Evolutionary conservation across 768 basidiomycete genomes (phyloP), one percentile per base, ranked within the genome.

Genomic region (Lactarius deliciosus): DNA sequence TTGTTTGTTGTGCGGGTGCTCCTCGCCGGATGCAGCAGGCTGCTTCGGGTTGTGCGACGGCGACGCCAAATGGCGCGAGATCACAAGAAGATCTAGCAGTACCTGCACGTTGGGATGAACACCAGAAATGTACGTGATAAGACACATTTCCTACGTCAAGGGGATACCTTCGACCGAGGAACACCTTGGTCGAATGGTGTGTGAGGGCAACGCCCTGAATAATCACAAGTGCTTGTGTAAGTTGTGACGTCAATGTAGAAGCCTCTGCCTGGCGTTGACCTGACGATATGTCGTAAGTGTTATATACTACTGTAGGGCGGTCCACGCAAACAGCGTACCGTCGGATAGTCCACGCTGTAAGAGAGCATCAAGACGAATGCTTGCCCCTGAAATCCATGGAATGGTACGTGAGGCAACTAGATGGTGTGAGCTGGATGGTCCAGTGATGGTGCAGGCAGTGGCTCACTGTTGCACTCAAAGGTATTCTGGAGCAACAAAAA

Each of bases 401-500:
- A 92, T 75, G 6, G 91, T 72, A 61, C 89, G 82, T 0, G 85
- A 83, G 3, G 91, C 85, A 41, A 94, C 92, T 94, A 63, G 56
- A 57, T 18, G 34, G 20, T 20, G 58, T 57, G 47, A 60, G 54
- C 22, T 59, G 43, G 4, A 10, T 38, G 13, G 20, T 32, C 9
- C 38, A 20, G 54, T 38, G 16, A 18, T 53, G 16, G 61, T 13
- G 73, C 16, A 50, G 63, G 55, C 64, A 16, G 34, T 22, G 34
- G 53, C 89, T 66, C 71, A 92, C 92, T 80, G 73, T 94, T 94
- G 75, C 88, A 91, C 74, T 94, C 89, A 70, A 94, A 93, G 0
- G 85, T 85, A 70, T 90, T 85, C 73, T 94, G 92, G 50, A 92
- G 77, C 56, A 77, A 75, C 43, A 81, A 79, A 69, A 86, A 79